A percentile compares a stretch with the other conserved stretches of the same genome.
Evolutionary conservation across 371 early-diverging fungal species (phyloP).

Genomic region (Mortierella polycephala): DNA sequence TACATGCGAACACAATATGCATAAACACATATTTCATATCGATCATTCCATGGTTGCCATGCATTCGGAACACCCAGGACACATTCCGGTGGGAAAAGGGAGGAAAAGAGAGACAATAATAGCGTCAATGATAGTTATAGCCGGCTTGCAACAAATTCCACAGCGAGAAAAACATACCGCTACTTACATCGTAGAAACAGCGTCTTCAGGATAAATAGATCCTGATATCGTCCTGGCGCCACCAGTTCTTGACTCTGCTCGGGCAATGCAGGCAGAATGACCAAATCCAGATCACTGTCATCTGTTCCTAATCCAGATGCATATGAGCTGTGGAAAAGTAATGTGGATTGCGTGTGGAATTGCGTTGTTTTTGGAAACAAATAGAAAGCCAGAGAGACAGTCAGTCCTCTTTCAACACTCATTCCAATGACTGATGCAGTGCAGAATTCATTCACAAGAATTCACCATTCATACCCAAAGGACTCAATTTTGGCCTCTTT

Average conservation of each 20-base stretch:
- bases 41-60: neutral
- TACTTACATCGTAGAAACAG: conserved; percentile 51
- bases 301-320: conserved; percentile 52
- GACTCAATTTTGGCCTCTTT: conserved; percentile 47
- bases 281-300: conserved; percentile 46
- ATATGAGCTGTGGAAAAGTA: conserved; percentile 26
- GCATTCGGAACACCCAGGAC: no score
- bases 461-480: conserved; percentile 35
- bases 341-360: neutral
- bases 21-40: neutral
- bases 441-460: no score
- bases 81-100: neutral
- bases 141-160: neutral
- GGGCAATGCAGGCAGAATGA: conserved; percentile 42
- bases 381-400: conserved; percentile 5
- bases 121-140: neutral
- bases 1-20: neutral
- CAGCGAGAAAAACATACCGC: neutral
- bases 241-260: conserved; percentile 40
- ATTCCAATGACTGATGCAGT: neutral
- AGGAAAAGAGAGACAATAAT: conserved; percentile 9
- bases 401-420: conserved; percentile 8
- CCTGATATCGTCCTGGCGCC: conserved; percentile 35
- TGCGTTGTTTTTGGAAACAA: neutral
- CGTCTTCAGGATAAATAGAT: conserved; percentile 46